Conservation (phyloP, 345 rosid genomes). For the Salix purpurea region DNA sequence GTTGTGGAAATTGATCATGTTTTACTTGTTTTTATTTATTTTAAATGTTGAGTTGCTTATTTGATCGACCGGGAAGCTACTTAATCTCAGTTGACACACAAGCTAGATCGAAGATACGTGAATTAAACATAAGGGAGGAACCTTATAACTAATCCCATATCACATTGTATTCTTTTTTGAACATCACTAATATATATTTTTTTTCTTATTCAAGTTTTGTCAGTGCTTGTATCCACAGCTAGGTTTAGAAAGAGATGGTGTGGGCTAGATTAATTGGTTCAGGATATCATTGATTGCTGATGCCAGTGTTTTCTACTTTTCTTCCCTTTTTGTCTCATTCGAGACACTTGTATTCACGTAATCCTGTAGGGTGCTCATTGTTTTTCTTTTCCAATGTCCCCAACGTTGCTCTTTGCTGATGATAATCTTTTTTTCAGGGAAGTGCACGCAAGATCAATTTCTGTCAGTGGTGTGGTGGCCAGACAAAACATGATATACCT, state of each 20-base stretch:
- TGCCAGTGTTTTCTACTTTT: neutral
- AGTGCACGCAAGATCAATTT: slow-evolving; percentile 64
- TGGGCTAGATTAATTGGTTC: slow-evolving; percentile 6
- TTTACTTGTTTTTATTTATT: neutral
- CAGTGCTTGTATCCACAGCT: too few relatives aligned
- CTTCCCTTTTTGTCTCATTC: neutral
- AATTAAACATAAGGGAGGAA: neutral
- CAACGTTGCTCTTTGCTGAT: neutral
- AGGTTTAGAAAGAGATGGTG: neutral
- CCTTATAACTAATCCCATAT: neutral
- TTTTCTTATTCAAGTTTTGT: neutral
- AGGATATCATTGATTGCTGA: neutral
- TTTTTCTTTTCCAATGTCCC: neutral
- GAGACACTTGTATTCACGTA: neutral
- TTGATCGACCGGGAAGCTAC: too few relatives aligned
- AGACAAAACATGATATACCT: slow-evolving; percentile 84
- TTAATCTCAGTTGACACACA: too few relatives aligned
- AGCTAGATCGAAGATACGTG: too few relatives aligned
- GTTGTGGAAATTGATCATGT: neutral
- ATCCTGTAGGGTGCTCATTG: neutral
- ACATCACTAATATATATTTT: neutral
- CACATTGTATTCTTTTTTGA: neutral
- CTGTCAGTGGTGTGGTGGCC: slow-evolving; percentile 97
- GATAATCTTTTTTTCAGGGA: slow-evolving; percentile 35
- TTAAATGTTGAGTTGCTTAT: neutral